These are phyloP conservation scores for Amaranthus tricolor DNA, from an alignment of 179 eudicot genomes.

Conservation along the genomic window DNA sequence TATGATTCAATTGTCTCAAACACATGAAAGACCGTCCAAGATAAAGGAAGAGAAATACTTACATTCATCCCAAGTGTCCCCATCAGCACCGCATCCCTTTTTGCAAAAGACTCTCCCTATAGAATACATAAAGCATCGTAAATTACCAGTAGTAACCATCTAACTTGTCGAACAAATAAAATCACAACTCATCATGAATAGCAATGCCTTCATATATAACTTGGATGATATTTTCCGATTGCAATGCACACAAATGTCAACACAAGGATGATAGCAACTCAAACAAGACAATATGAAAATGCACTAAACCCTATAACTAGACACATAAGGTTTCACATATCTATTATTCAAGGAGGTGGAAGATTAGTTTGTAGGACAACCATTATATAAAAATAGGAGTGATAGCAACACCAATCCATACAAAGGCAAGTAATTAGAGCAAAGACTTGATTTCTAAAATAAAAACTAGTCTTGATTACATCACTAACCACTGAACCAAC, in stretches of 20 bases:
- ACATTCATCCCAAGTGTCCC: slow-evolving; percentile 97
- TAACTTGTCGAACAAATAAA: not conserved
- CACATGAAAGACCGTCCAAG: slow-evolving; percentile 5
- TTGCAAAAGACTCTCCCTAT: slow-evolving; percentile 98
- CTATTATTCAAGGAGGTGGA: not conserved
- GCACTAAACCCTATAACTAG: not conserved
- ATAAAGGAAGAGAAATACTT: slow-evolving; percentile 33
- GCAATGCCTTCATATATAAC: not conserved
- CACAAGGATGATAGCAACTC: not conserved
- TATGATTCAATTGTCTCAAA: not conserved
- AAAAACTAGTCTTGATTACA: no score
- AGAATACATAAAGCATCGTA: slow-evolving; percentile 14
- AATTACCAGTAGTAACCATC: not conserved
- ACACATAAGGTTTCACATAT: not conserved
- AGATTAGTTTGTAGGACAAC: no score
- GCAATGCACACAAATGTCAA: not conserved
- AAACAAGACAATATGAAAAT: not conserved
- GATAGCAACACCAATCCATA: no score
- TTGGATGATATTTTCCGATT: not conserved
- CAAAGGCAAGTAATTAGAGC: no score
- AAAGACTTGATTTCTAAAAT: no score
- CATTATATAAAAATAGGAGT: no score
- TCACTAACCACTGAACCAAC: no score
- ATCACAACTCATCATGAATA: not conserved
- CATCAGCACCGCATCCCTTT: slow-evolving; percentile 90